Base-by-base conservation (phyloP, 1,139 yeast genomes). In the Debaryomycetaceae sp. region DNA sequence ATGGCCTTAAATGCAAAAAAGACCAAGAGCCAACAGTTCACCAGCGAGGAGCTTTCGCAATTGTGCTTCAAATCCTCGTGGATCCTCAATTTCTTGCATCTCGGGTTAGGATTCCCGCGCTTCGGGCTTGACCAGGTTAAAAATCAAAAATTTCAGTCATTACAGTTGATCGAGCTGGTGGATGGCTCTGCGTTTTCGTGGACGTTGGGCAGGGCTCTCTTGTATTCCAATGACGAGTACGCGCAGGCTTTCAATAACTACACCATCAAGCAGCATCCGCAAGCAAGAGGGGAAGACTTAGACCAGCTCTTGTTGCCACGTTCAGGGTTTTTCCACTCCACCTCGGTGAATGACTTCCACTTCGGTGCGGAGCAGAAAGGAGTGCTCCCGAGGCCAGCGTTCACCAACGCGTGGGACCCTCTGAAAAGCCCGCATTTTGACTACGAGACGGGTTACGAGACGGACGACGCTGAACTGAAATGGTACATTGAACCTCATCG, bases 171-270 rank as follows among this genome's bases (percentile, higher is more conserved):
- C 13, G 83, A 81, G 38, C 64, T 69, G 32, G 60, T 83, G 29
- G 75, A 75, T 25, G 86, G 84, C 0, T 62, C 74, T 2, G 76
- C 79, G 23, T 80, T 83, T 38, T 75, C 91, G 1, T 85, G 95
- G 95, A 83, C 95, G 1, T 57, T 84, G 28, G 95, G 95, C 2
- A 64, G 89, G 32, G 94, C 93, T 3, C 53, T 84, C 4, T 51
- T 85, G 17, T 84, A 84, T 47, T 63, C 71, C 27, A 66, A 63
- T 40, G 72, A 65, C 38, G 72, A 65, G 39, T 65, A 63, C 34
- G 49, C 56, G 9, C 65, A 61, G 35, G 69, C 71, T 2, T 61
- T 39, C 40, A 56, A 57, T 34, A 60, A 61, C 36, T 48, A 44
- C 30, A 46, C 63, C 11, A 6, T 9, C 29, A 32, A 23, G 12